Base-by-base conservation (phyloP, 306 rosid species). In the Cucurbita maxima region DNA sequence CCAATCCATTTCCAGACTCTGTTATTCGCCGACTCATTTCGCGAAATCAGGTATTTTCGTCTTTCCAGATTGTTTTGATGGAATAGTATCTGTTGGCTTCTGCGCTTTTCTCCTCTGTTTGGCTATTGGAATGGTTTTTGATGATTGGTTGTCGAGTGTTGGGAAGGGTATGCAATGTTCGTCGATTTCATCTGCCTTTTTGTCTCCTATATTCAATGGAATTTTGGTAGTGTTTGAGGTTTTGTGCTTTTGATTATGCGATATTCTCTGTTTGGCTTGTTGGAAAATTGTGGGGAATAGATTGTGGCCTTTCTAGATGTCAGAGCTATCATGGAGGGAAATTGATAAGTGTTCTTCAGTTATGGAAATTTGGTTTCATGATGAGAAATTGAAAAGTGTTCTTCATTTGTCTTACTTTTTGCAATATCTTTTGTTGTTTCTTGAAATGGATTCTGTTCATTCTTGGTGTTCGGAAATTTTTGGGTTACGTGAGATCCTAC, bases 1-100 rank as follows among this genome's bases (percentile, higher is more conserved):
- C 54, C 57, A 51, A 25, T 19, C 78, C 52, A 13, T 71, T 73
- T 72, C 84, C 8, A 83, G 80, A 79, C 78, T 73, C 56, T 77
- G 84, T 82, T 71, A 75, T 41, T 22, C 75, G 45, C 59, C 86
- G n/a, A 36, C 79, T 74, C 83, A 72, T 44, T 78, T 77, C 80
- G 72, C 90, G 14, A 80, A 86, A 74, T 81, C 93, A 79, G 90
- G 96, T 89, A 72, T 76, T 71, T 63, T 75, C 55, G 34, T 20
- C 50, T 13, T 25, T 52, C 59, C 0, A 55, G 5, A 9, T 55
- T 79, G 3, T 14, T 20, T 76, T 72, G 2, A 14, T 74, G 10
- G n/a, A 10, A 5, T 51, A 6, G 3, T 16, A 13, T 40, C 13
- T 36, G 45, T 60, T 60, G 16, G 16, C 47, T 53, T 38, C 12